Conservation (phyloP, 768 basidiomycete genomes). For the Tremella mesenterica region DNA sequence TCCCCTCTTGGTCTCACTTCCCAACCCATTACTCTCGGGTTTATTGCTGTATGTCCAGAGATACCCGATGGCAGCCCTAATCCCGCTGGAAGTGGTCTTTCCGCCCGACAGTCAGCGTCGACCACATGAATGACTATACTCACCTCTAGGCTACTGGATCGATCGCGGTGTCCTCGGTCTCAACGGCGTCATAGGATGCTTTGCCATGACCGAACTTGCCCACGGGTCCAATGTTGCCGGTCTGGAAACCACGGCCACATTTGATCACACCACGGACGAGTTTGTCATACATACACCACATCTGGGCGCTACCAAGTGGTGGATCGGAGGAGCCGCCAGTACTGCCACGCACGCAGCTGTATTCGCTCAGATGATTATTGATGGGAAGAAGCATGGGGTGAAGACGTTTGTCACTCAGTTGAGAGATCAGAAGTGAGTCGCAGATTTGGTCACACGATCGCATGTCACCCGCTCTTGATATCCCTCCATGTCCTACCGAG, state of each 20-base stretch:
- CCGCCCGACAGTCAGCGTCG: too few relatives aligned
- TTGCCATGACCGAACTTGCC: conserved; percentile 43
- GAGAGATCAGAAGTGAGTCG: conserved; percentile 42
- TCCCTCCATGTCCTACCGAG: too few relatives aligned
- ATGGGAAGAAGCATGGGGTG: conserved; percentile 46
- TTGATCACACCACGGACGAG: conserved; percentile 46
- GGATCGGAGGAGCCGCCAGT: conserved; percentile 49
- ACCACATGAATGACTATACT: not conserved
- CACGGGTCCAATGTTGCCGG: conserved; percentile 48
- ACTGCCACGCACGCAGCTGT: conserved; percentile 48
- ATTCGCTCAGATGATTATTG: conserved; percentile 47
- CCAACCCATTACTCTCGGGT: not conserved
- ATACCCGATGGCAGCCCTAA: too few relatives aligned
- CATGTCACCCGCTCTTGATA: too few relatives aligned
- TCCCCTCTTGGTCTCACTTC: not conserved
- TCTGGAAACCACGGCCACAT: conserved; percentile 48
- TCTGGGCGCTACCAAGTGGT: conserved; percentile 49
- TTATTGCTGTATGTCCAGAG: too few relatives aligned
- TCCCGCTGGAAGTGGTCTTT: too few relatives aligned
- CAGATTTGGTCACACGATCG: too few relatives aligned
- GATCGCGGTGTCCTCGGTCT: conserved; percentile 46
- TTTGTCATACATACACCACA: conserved; percentile 48
- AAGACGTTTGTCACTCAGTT: conserved; percentile 49
- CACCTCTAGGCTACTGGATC: conserved; percentile 44
- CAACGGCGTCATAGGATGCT: conserved; percentile 48